phyloP scores from a whole-genome alignment of 2,329 filamentous ascomycete species.

The Aureobasidium lini region DNA sequence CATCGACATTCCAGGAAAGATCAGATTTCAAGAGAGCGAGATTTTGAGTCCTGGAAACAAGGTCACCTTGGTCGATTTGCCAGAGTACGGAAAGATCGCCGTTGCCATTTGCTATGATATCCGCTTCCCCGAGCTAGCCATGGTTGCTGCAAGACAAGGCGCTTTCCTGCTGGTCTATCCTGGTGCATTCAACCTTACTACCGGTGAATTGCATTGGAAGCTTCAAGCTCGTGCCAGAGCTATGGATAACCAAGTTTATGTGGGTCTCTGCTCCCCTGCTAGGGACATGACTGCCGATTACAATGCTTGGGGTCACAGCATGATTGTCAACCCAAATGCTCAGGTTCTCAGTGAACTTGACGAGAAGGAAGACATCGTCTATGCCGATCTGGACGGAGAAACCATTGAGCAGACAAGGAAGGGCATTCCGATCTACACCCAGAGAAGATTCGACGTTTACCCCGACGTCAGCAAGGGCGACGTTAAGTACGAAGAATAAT shows the following conservation, averaged over 20 bases:
- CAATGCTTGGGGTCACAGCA: constrained; percentile 84
- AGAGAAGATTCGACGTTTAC: constrained; percentile 92
- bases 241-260: constrained; percentile 90
- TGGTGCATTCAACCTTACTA: constrained; percentile 94
- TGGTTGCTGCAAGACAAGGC: constrained; percentile 76
- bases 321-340: constrained; percentile 83
- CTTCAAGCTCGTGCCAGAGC: constrained; percentile 75
- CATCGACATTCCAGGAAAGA: constrained; percentile 93
- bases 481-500: constrained; percentile 27
- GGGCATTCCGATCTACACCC: constrained; percentile 74
- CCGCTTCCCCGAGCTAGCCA: constrained; percentile 89
- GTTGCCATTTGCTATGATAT: constrained; percentile 97
- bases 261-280: constrained; percentile 86
- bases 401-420: constrained; percentile 68
- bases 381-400: constrained; percentile 60
- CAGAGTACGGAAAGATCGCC: constrained; percentile 79
- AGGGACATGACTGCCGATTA: constrained; percentile 71
- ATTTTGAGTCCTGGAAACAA: constrained; percentile 80
- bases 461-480: constrained; percentile 69
- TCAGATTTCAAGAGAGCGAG: constrained; percentile 83
- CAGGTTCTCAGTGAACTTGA: constrained; percentile 71
- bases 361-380: constrained; percentile 68
- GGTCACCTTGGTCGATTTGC: constrained; percentile 76
- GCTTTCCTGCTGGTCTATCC: constrained; percentile 86
- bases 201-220: constrained; percentile 85